Evolutionary conservation across 2,329 filamentous ascomycete genomes (phyloP).

Genomic region (Fusarium subtropicale): DNA sequence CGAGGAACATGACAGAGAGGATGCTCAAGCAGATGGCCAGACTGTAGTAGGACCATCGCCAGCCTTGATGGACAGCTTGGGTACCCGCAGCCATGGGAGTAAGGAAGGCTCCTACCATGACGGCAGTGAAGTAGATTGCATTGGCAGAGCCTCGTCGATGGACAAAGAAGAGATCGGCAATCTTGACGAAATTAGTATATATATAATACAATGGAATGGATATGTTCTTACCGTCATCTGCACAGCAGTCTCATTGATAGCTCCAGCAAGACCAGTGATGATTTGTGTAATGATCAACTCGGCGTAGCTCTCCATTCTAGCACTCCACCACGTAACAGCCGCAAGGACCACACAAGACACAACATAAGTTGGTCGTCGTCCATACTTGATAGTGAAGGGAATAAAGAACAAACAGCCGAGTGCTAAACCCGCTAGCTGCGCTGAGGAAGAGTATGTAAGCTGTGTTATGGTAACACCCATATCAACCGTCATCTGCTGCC

Average conservation of each 20-base stretch:
- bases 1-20: slow-evolving; percentile 42
- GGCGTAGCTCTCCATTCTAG: slow-evolving; percentile 33
- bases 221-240: slow-evolving; percentile 51
- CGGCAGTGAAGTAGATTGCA: slow-evolving; percentile 49
- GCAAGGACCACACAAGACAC: slow-evolving; percentile 44
- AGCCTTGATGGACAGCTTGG: slow-evolving; percentile 40
- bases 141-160: slow-evolving; percentile 50
- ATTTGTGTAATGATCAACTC: slow-evolving; percentile 46
- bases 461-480: slow-evolving; percentile 44
- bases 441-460: slow-evolving; percentile 46
- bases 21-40: slow-evolving; percentile 42
- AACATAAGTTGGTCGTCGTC: slow-evolving; percentile 50
- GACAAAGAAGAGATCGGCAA: slow-evolving; percentile 51
- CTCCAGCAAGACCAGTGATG: slow-evolving; percentile 52
- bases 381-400: slow-evolving; percentile 52
- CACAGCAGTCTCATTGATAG: slow-evolving; percentile 54
- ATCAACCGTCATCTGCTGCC: slow-evolving; percentile 51
- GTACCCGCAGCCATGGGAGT: slow-evolving; percentile 48
- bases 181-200: slow-evolving; percentile 33
- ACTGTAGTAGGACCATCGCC: slow-evolving; percentile 45
- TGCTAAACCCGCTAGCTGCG: slow-evolving; percentile 49
- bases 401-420: slow-evolving; percentile 52
- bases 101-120: slow-evolving; percentile 50
- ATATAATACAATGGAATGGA: fast-evolving
- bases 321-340: slow-evolving; percentile 40